Conservation (phyloP, 768 basidiomycete species). For the Chiua virens region DNA sequence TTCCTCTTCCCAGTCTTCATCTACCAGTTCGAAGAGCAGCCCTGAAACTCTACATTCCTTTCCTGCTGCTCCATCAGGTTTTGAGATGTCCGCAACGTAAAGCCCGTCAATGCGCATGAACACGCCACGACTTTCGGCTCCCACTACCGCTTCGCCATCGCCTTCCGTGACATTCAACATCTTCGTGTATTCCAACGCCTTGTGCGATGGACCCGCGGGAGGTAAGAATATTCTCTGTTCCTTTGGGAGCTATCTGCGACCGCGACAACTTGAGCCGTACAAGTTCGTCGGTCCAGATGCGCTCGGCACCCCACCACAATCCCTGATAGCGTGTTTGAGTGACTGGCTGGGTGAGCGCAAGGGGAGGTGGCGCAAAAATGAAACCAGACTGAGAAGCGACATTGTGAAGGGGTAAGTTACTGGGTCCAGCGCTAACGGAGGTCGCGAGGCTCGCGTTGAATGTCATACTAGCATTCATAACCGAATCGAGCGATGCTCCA, state of each 20-base stretch:
- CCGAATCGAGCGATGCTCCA: constrained; percentile 38
- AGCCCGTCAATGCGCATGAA: constrained; percentile 72
- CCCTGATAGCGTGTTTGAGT: constrained; percentile 70
- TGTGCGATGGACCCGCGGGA: constrained; percentile 55
- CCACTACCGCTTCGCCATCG: constrained; percentile 13
- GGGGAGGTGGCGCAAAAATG: constrained; percentile 13
- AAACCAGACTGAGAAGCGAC: neutral
- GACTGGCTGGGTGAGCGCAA: constrained; percentile 31
- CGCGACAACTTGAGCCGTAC: constrained; percentile 75
- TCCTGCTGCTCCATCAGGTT: constrained; percentile 39
- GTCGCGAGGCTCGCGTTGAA: constrained; percentile 38
- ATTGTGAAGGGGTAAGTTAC: neutral
- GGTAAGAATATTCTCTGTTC: constrained; percentile 57
- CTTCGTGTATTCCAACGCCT: constrained; percentile 30
- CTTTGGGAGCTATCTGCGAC: constrained; percentile 63
- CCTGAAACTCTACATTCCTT: constrained; percentile 70
- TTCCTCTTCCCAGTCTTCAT: constrained; percentile 60
- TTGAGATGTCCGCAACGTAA: constrained; percentile 56
- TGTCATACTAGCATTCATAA: constrained; percentile 47
- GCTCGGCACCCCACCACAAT: constrained; percentile 87
- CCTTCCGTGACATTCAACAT: constrained; percentile 5
- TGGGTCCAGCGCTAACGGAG: constrained; percentile 2
- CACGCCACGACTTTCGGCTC: constrained; percentile 48
- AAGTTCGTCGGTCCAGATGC: constrained; percentile 86
- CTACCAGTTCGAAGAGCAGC: constrained; percentile 76